phyloP scores from a whole-genome alignment of 257 asterid species.

The Nicotiana paniculata region DNA sequence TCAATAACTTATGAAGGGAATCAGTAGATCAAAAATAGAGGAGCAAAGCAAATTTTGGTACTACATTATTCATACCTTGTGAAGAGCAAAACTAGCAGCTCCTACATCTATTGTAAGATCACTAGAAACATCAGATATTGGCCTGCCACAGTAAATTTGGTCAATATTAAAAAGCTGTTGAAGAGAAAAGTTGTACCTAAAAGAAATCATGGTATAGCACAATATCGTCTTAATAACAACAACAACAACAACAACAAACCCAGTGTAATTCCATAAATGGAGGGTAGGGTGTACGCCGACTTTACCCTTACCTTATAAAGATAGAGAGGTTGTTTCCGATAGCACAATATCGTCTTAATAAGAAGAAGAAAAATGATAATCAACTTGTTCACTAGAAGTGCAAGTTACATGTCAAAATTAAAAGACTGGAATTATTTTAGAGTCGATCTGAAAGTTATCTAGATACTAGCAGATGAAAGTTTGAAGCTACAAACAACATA shows the following conservation, averaged over 20 bases:
- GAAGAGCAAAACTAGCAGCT: slow-evolving; percentile 63
- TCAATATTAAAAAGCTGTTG: neutral
- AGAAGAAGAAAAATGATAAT: neutral
- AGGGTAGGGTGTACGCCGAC: too few relatives aligned
- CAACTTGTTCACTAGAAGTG: neutral
- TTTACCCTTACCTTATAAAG: too few relatives aligned
- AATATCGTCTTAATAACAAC: neutral
- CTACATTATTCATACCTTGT: slow-evolving; percentile 51
- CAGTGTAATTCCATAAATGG: too few relatives aligned
- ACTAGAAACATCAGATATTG: slow-evolving; percentile 89
- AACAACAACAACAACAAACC: too few relatives aligned
- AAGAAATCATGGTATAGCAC: neutral
- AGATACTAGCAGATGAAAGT: neutral
- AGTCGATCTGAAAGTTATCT: neutral
- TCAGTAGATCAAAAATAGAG: neutral
- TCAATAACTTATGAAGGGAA: neutral
- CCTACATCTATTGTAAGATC: slow-evolving; percentile 85
- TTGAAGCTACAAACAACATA: too few relatives aligned
- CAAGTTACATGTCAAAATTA: neutral
- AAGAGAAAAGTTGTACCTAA: neutral
- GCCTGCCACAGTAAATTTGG: slow-evolving; percentile 46
- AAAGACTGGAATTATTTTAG: neutral
- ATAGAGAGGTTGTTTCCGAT: neutral
- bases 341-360: neutral
- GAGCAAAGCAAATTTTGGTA: neutral